A percentile compares a stretch with the other conserved stretches of the same genome.
Conservation (phyloP, 202 grass and related monocot genomes). For the Dendrocalamus latiflorus region DNA sequence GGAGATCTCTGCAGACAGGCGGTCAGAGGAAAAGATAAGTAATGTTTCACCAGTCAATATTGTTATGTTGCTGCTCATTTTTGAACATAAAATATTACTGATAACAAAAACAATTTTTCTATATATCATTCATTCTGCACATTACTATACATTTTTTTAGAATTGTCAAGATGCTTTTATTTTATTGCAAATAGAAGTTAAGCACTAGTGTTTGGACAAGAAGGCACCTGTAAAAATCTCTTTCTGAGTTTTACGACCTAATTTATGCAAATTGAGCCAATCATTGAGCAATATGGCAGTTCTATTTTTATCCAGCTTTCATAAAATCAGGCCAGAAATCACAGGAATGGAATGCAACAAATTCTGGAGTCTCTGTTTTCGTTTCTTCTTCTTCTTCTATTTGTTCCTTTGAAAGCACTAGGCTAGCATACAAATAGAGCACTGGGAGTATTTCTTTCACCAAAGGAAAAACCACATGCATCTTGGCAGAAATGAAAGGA, state of each 20-base stretch:
- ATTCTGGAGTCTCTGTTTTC: background rate
- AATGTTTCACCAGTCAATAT: background rate
- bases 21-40: slow-evolving; percentile 14
- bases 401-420: background rate
- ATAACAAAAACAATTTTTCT: background rate
- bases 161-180: background rate
- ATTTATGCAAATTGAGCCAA: background rate
- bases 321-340: background rate
- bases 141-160: background rate
- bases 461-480: background rate
- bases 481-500: slow-evolving; percentile 2
- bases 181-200: background rate
- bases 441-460: background rate
- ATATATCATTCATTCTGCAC: slow-evolving; percentile 2
- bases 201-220: background rate
- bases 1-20: slow-evolving; percentile 31
- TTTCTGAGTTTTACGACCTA: background rate
- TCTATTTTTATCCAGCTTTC: background rate
- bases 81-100: background rate
- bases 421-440: background rate
- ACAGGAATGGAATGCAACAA: background rate
- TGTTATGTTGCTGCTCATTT: background rate
- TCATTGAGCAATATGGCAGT: background rate
- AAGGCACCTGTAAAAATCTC: background rate
- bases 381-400: background rate